Evolutionary conservation across 2,329 filamentous ascomycete species (phyloP).

Genomic region (Akanthomyces dipterigenus): DNA sequence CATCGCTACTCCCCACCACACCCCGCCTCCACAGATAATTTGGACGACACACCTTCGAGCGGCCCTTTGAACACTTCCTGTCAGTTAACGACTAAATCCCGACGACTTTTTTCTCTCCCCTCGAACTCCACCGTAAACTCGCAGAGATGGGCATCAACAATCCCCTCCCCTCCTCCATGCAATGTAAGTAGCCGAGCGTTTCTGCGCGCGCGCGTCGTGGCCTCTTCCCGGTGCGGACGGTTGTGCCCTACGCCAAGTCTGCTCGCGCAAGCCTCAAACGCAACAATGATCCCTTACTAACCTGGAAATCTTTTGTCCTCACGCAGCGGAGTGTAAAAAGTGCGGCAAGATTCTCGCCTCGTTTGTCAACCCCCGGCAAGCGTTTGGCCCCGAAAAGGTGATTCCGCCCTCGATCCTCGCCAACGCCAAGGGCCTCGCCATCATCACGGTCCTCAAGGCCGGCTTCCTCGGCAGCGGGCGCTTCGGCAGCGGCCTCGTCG

Average conservation of each 20-base stretch:
- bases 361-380: constrained; percentile 87
- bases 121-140: background rate
- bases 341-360: constrained; percentile 91
- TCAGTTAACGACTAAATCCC: background rate
- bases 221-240: background rate
- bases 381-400: constrained; percentile 94
- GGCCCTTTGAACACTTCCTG: background rate
- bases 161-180: constrained; percentile 59
- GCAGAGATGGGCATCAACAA: constrained; percentile 57
- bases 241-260: no score
- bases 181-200: constrained; percentile 46
- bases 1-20: background rate
- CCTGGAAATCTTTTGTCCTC: constrained; percentile 6
- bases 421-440: constrained; percentile 84
- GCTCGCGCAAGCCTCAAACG: background rate
- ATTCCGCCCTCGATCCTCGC: constrained; percentile 87
- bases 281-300: constrained; percentile 3
- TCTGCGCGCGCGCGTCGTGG: background rate
- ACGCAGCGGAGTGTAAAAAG: constrained; percentile 89
- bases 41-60: background rate
- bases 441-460: constrained; percentile 81
- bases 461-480: constrained; percentile 78
- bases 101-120: background rate
- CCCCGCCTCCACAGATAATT: constrained; percentile 8
- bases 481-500: constrained; percentile 75